These are phyloP conservation scores for Circinella umbellata DNA, from an alignment of 371 early-diverging fungal species.

Conservation along the genomic window DNA sequence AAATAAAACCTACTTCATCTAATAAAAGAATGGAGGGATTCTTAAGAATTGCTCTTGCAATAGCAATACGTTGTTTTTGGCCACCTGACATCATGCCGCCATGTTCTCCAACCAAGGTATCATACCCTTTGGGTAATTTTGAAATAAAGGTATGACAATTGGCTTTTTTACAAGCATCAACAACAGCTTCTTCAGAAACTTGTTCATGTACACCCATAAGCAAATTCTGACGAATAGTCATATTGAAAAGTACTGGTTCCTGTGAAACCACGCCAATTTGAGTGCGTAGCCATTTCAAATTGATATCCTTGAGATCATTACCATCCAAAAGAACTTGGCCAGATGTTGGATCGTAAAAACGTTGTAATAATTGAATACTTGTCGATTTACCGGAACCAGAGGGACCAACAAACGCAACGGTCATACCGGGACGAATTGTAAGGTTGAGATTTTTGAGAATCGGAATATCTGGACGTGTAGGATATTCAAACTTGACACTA, in stretches of 20 bases:
- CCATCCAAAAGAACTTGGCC: slow-evolving; percentile 77
- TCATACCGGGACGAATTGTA: slow-evolving; percentile 71
- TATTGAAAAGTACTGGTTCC: slow-evolving; percentile 85
- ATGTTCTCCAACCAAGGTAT: slow-evolving; percentile 71
- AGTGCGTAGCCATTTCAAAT: slow-evolving; percentile 70
- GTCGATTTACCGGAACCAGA: slow-evolving; percentile 94
- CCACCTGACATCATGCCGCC: slow-evolving; percentile 82
- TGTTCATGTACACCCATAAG: slow-evolving; percentile 53
- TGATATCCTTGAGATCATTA: slow-evolving; percentile 62
- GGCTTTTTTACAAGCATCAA: slow-evolving; percentile 64
- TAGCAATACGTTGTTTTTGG: slow-evolving; percentile 53
- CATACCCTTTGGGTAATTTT: slow-evolving; percentile 72
- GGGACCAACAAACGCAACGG: slow-evolving; percentile 76
- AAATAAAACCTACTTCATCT: not conserved
- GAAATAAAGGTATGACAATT: slow-evolving; percentile 77
- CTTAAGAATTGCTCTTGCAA: slow-evolving; percentile 42
- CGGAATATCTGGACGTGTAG: slow-evolving; percentile 69
- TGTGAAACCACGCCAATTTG: slow-evolving; percentile 87
- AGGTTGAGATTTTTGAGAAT: slow-evolving; percentile 65
- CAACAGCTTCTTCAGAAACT: slow-evolving; percentile 54
- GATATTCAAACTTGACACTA: slow-evolving; percentile 75
- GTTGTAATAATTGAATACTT: slow-evolving; percentile 81
- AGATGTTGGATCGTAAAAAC: slow-evolving; percentile 79
- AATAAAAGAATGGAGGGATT: slow-evolving; percentile 31
- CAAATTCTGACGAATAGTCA: slow-evolving; percentile 80